Base-by-base conservation (phyloP, 208 protist species). In the Crithidia bombi region DNA sequence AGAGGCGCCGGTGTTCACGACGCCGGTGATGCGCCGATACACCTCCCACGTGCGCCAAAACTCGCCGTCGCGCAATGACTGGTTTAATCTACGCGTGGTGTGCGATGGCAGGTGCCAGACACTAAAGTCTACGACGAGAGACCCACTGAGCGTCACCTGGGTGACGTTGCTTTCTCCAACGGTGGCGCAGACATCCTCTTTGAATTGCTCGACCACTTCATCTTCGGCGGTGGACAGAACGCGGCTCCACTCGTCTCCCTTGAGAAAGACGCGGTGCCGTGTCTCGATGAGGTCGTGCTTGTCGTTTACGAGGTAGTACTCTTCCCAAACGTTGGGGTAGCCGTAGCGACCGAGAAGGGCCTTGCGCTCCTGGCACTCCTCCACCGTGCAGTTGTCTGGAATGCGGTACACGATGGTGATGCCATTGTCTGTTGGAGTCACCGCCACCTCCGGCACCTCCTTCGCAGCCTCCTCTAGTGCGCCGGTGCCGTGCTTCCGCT, bases 241-340 rank as follows among this genome's bases (percentile, higher is more conserved):
- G 14, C 62, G 19, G 17, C 59, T 57, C 81, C 78, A 86, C 65
- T 64, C 67, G 15, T 76, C 65, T 15, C 69, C 80, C 6, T 73
- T 69, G 12, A 90, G 72, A 32, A 43, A 38, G 14, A 83, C 58
- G 28, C 66, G 62, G 69, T 86, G 84, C 12, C 58, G 72, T 26
- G 81, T 86, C 23, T 79, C 62, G 44, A 59, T 30, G 55, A 7
- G 0, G 0, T 75, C 38, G 30, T 32, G 17, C n/a, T 19, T 35
- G 46, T 54, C 11, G n/a, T 69, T 44, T 9, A 26, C 21, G 33
- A 17, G 17, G 7, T 26, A 12, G 73, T 84, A 82, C 28, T 65
- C 65, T 21, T 56, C 28, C 66, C 73, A 79, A 15, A 78, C 62
- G n/a, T 75, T 28, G 12, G 64, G 65, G 63, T 79, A 87, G 6